Percentiles rank a stretch among this genome's conserved stretches.
phyloP scores from a whole-genome alignment of 2,329 filamentous ascomycete species.

The Arthrinium phaeospermum region DNA sequence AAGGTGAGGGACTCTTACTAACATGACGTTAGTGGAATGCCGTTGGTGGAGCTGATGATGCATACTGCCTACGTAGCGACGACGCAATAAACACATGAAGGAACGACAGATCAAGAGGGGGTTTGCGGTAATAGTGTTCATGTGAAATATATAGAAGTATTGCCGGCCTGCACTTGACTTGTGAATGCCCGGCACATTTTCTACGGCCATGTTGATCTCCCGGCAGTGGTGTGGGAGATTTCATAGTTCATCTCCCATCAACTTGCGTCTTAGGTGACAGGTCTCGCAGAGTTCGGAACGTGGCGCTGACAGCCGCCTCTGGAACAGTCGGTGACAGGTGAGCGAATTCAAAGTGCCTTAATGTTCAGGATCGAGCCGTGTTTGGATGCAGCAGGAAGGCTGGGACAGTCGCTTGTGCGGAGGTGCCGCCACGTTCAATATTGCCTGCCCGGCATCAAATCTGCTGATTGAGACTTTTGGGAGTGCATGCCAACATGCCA shows the following conservation, averaged over 20 bases:
- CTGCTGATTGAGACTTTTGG: constrained; percentile 8
- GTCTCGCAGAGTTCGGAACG: background rate
- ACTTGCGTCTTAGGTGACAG: background rate
- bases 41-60: background rate
- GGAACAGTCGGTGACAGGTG: background rate
- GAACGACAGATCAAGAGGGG: background rate
- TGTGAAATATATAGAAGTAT: background rate
- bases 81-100: background rate
- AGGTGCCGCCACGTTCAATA: background rate
- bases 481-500: background rate
- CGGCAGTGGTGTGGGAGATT: background rate
- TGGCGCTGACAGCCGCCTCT: background rate
- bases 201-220: background rate
- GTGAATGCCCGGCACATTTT: background rate
- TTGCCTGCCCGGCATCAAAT: background rate
- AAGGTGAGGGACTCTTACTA: too few relatives aligned
- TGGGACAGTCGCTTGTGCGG: background rate
- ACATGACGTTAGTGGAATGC: background rate
- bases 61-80: background rate
- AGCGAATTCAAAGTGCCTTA: background rate
- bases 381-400: background rate
- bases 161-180: background rate
- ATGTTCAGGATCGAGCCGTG: constrained; percentile 9
- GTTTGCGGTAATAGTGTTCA: background rate
- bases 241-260: background rate